Evolutionary conservation across 106 monocot species (phyloP).

Genomic region (Acorus calamus): DNA sequence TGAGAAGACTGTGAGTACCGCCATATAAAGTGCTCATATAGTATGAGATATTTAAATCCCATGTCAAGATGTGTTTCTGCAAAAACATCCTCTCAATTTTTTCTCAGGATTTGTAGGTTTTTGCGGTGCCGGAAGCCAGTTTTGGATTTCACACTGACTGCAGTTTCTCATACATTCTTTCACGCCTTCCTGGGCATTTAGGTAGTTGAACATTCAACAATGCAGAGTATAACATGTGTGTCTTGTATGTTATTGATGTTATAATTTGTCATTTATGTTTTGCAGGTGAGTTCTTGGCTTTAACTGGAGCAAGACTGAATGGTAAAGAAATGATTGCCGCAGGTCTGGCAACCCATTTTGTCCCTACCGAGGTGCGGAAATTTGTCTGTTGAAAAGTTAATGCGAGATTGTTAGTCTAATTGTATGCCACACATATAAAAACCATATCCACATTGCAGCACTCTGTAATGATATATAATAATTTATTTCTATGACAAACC

Average conservation of each 20-base stretch:
- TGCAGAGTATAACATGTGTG: no score
- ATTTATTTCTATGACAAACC: no score
- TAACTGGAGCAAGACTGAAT: slow-evolving; percentile 74
- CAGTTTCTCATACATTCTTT: slow-evolving; percentile 92
- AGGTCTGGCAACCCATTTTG: slow-evolving; percentile 88
- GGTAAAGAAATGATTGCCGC: slow-evolving; percentile 78
- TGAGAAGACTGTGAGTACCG: slow-evolving; percentile 64
- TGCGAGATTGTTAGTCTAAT: no score
- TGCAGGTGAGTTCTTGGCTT: slow-evolving; percentile 75
- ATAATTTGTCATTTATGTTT: background rate
- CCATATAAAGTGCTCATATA: background rate
- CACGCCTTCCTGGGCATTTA: slow-evolving; percentile 72
- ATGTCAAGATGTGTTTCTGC: no score
- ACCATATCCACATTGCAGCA: no score
- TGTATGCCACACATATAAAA: no score
- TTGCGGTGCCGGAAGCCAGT: slow-evolving; percentile 83
- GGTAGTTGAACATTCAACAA: slow-evolving; percentile 19
- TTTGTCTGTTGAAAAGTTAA: no score
- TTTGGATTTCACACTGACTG: slow-evolving; percentile 90
- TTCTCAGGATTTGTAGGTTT: slow-evolving; percentile 31
- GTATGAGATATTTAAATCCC: no score
- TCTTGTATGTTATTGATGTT: background rate
- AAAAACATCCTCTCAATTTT: background rate
- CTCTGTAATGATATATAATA: no score
- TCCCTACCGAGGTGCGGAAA: slow-evolving; percentile 56